Conservation (phyloP, 2,329 filamentous ascomycete genomes). For the Trichoderma citrinoviride region DNA sequence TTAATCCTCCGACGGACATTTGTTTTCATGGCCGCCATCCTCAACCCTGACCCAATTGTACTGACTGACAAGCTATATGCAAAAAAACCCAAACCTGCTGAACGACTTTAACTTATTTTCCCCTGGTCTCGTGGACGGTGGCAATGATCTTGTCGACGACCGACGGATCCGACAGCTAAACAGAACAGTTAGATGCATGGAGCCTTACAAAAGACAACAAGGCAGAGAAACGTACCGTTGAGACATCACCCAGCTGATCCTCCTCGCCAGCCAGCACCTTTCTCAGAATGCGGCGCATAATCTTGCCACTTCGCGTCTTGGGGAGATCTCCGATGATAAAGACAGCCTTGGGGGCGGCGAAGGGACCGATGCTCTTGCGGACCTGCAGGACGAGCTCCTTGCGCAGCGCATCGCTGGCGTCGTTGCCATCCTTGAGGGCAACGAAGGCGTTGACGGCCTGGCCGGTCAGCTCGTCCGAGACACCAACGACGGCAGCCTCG, state of each 20-base stretch:
- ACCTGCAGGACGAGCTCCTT: constrained; percentile 95
- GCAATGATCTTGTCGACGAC: constrained; percentile 89
- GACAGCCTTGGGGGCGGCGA: constrained; percentile 92
- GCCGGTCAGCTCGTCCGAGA: constrained; percentile 89
- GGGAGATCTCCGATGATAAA: constrained; percentile 90
- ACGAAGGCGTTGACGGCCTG: constrained; percentile 98
- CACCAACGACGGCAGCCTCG: constrained; percentile 92
- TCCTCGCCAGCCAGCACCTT: constrained; percentile 98
- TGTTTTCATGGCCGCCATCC: neutral
- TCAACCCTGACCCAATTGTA: constrained; percentile 11
- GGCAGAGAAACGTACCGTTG: constrained; percentile 65
- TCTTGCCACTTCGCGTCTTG: constrained; percentile 97
- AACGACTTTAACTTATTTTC: constrained; percentile 43
- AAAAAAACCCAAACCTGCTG: constrained; percentile 14
- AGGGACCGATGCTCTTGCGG: constrained; percentile 94
- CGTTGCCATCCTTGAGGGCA: constrained; percentile 80
- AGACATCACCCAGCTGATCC: constrained; percentile 90
- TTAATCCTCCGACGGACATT: neutral
- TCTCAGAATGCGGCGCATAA: constrained; percentile 93
- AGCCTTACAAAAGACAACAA: neutral
- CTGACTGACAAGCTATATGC: constrained; percentile 16
- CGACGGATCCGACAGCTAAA: constrained; percentile 78
- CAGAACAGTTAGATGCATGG: constrained; percentile 20
- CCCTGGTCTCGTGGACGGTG: constrained; percentile 64
- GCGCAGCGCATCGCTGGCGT: constrained; percentile 73